Base-by-base conservation (phyloP, 129 eudicot genomes). In the Helianthus tuberosus region DNA sequence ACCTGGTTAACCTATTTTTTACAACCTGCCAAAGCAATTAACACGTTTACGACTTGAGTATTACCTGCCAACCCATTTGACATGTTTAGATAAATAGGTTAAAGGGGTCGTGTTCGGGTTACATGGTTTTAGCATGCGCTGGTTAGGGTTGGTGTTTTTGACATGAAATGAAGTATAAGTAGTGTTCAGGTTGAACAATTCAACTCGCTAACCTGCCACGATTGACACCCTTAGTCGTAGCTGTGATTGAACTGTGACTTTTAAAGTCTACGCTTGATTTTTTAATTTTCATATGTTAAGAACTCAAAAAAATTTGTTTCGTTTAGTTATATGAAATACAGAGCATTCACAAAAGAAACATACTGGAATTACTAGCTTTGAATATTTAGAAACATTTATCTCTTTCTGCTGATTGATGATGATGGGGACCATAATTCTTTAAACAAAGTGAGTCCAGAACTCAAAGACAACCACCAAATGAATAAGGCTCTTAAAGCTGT, bases 351-450 rank as follows among this genome's bases (percentile, higher is more conserved):
- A 12, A n/a, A 0, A 57, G 67, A 48, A 38, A 5, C 41, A 29
- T 62, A 12, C 8, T 39, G 11, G 49, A 32, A 12, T 38, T 63
- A n/a, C 12, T 36, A 63, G 25, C n/a, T 63, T 6, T 38, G 47
- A 35, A n/a, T 63, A 6, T 63, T 14, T 63, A 46, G 27, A 36
- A 38, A 8, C 49, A 36, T 36, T 63, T 38, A 7, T 38, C 48
- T 63, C 27, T 63, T 63, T 63, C 11, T 36, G 27, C 68, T 63
- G 49, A 63, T n/a, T 63, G 25, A 36, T 63, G 46, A 35, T 62
- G 67, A 62, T 62, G 46, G 16, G 6, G 23, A 14, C 47, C 47
- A 35, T 46, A 62, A 32, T 6, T 60, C 67, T 62, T 62, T 32
- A 12, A 62, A 62, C 47, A 62, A 62, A 62, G 12, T 62, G 12